phyloP scores from a whole-genome alignment of 1,284 basidiomycete species.

The Cutaneotrichosporon spelunceum region DNA sequence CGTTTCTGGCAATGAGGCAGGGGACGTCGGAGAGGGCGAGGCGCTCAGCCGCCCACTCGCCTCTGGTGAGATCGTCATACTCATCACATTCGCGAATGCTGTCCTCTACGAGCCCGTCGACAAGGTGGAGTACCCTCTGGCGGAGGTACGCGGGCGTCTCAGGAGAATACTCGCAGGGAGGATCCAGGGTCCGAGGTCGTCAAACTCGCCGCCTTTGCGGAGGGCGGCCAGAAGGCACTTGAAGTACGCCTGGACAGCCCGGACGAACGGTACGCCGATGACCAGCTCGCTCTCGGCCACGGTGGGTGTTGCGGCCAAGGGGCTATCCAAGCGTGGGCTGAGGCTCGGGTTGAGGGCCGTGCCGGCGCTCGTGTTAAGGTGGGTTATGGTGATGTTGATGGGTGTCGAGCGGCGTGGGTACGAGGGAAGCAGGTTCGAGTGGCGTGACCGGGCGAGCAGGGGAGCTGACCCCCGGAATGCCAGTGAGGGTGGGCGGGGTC shows the following conservation, averaged over 20 bases:
- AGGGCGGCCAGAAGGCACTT: background rate
- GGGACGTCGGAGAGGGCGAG: background rate
- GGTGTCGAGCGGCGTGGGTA: background rate
- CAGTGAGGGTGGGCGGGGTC: background rate
- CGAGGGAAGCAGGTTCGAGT: background rate
- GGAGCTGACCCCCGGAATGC: background rate
- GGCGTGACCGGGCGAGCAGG: background rate
- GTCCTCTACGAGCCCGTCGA: background rate
- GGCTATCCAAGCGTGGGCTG: background rate
- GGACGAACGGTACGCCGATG: background rate
- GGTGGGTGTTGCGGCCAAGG: background rate
- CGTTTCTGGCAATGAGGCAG: background rate
- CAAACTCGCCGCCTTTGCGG: background rate
- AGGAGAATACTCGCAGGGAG: background rate
- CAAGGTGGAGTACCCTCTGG: background rate
- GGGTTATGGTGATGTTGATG: too few relatives aligned
- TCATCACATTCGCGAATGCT: background rate
- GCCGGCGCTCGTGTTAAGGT: too few relatives aligned
- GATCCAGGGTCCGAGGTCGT: background rate
- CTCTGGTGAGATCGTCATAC: background rate
- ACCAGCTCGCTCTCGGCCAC: background rate
- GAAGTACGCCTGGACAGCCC: background rate
- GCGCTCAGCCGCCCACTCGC: background rate
- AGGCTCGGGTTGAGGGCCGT: background rate
- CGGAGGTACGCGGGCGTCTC: background rate